phyloP scores from a whole-genome alignment of 2,329 filamentous ascomycete species.

The Fusarium succisae region DNA sequence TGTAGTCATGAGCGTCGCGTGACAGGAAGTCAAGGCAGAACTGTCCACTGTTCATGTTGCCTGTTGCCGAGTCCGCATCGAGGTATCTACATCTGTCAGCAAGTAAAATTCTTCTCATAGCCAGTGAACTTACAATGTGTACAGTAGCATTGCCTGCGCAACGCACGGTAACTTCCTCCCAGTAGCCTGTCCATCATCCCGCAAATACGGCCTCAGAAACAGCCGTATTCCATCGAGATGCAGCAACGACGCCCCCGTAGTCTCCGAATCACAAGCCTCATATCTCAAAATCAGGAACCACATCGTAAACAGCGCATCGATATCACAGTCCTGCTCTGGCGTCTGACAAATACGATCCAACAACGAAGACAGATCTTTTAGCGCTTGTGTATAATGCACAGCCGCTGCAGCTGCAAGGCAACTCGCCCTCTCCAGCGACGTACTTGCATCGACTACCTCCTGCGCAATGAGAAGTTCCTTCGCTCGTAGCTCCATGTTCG shows the following conservation, averaged over 20 bases:
- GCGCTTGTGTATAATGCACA: constrained; percentile 20
- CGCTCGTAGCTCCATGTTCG: constrained; percentile 30
- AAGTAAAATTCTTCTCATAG: fast-evolving
- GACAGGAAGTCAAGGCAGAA: constrained; percentile 34
- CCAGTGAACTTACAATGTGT: constrained; percentile 17
- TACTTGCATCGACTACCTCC: background rate
- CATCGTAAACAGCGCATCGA: constrained; percentile 35
- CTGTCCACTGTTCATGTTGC: constrained; percentile 17
- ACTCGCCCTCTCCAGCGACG: background rate
- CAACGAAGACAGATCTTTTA: constrained; percentile 34
- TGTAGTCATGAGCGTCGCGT: constrained; percentile 31
- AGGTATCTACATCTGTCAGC: constrained; percentile 15
- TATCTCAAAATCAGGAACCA: constrained; percentile 37
- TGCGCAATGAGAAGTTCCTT: constrained; percentile 14
- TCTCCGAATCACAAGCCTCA: constrained; percentile 30
- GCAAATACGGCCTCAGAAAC: constrained; percentile 26
- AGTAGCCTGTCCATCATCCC: background rate
- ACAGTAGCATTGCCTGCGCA: constrained; percentile 31
- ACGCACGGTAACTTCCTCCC: constrained; percentile 17
- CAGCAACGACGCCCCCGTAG: constrained; percentile 15
- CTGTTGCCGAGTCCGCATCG: constrained; percentile 32
- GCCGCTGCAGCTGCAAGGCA: constrained; percentile 10
- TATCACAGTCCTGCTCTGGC: background rate
- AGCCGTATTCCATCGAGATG: constrained; percentile 34
- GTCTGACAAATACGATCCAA: constrained; percentile 24